Base-by-base conservation (phyloP, 2,329 filamentous ascomycete species). In the Colletotrichum acutatum region DNA sequence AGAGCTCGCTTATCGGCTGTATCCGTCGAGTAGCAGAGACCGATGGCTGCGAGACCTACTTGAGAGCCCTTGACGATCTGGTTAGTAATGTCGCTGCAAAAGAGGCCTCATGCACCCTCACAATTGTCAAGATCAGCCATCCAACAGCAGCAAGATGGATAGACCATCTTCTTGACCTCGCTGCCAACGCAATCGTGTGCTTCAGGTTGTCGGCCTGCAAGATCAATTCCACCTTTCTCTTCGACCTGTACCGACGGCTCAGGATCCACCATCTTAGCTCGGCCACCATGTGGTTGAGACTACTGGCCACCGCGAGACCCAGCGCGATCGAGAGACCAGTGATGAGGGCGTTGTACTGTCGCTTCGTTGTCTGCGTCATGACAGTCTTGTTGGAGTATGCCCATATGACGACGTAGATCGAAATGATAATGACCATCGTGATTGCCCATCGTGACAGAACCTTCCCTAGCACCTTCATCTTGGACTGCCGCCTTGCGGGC, bases 241-340 rank as follows among this genome's bases (percentile, higher is more conserved):
- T 77, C 42, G 80, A 81, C 71, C 83, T 80, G 52, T 80, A 78
- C 5, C 80, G 77, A 9, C 78, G 77, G 69, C 80, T 82, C 54
- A 87, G 75, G 32, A 87, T 81, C 78, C 83, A 85, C 84, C 85
- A 87, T n/a, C 85, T 79, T 72, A 86, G 77, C 71, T 86, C 84
- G 16, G 80, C 76, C 4, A 84, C 82, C 80, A 86, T 84, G 32
- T 80, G 81, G 69, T 85, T 85, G 26, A 87, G 79, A 7, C 82
- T 81, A 74, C 80, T 84, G 2, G 83, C 81, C 54, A 86, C 82
- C 60, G 83, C 83, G 61, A 87, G 74, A 68, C 84, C 83, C 22
- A 86, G 76, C 0, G 78, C 75, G 37, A 87, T 86, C 59, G 83
- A 83, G 5, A 86, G 78, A 0, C 81, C 84, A 0, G 84, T 85